Evolutionary conservation across 495 filamentous ascomycete species (phyloP).

Genomic region (Penicillium samsonianum): DNA sequence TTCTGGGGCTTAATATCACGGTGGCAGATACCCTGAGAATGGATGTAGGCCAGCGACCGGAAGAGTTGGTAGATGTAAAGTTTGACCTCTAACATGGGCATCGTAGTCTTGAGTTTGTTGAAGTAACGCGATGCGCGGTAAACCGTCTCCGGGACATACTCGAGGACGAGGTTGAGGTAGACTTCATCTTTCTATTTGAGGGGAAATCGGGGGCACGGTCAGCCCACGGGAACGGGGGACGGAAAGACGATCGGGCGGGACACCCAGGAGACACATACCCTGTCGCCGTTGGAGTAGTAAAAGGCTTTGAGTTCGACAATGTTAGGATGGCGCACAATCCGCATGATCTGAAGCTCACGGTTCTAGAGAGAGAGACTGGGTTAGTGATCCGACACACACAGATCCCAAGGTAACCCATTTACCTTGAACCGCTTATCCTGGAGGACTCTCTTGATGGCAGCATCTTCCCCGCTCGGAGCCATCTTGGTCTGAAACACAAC

Average conservation of each 20-base stretch:
- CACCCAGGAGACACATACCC: constrained; percentile 61
- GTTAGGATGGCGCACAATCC: constrained; percentile 97
- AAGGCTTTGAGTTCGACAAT: constrained; percentile 99
- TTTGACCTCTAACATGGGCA: constrained; percentile 98
- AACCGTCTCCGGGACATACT: constrained; percentile 98
- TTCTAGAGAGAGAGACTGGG: constrained; percentile 68
- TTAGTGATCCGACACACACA: constrained; percentile 4
- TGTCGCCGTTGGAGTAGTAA: constrained; percentile 98
- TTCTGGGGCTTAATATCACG: constrained; percentile 99
- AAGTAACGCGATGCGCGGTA: constrained; percentile 98
- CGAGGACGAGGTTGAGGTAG: constrained; percentile 96
- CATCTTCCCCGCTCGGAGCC: constrained; percentile 94
- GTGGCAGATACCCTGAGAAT: constrained; percentile 99
- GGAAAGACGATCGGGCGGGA: constrained; percentile 4
- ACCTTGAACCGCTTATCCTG: constrained; percentile 99
- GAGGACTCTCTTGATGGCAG: constrained; percentile 96
- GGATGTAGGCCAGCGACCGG: constrained; percentile 96
- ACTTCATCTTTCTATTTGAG: constrained; percentile 89
- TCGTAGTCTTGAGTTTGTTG: constrained; percentile 99
- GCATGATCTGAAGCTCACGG: constrained; percentile 98
- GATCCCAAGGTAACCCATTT: not conserved
- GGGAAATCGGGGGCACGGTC: constrained; percentile 13
- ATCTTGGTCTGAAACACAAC: constrained; percentile 99
- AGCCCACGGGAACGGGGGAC: constrained; percentile 16
- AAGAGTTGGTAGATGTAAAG: constrained; percentile 99